Evolutionary conservation across 169 alveolate species (phyloP).

Genomic region (Ichthyophthirius multifiliis): DNA sequence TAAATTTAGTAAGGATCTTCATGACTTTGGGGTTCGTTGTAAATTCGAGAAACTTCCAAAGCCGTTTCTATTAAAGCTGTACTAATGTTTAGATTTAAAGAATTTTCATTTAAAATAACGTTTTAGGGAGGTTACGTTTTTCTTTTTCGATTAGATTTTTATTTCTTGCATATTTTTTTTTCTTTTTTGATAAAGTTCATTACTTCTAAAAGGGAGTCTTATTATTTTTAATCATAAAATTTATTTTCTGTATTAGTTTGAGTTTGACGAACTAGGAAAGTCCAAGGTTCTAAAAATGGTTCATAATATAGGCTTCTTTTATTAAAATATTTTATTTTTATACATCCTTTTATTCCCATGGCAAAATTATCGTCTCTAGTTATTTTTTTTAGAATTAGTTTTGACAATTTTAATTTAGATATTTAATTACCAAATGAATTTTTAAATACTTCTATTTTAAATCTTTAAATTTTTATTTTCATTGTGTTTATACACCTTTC

Average conservation of each 20-base stretch:
- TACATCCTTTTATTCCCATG: not conserved
- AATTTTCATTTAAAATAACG: not conserved
- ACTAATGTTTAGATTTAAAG: not conserved
- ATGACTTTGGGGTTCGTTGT: not conserved
- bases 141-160: no score
- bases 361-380: not conserved
- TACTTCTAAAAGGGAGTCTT: no score
- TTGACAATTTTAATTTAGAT: not conserved
- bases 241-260: no score
- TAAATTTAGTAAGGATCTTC: not conserved
- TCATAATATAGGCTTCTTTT: constrained; percentile 8
- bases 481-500: not conserved
- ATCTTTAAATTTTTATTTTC: not conserved
- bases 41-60: not conserved
- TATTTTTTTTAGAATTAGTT: not conserved
- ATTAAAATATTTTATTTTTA: not conserved
- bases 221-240: no score
- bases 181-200: no score
- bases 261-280: not conserved
- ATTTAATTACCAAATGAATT: not conserved
- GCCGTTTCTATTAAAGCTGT: constrained; percentile 4
- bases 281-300: constrained; percentile 9
- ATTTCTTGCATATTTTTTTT: no score
- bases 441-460: not conserved
- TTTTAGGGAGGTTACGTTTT: no score